Base-by-base conservation (phyloP, 139 green algal genomes). In the Edaphochlamys debaryana region DNA sequence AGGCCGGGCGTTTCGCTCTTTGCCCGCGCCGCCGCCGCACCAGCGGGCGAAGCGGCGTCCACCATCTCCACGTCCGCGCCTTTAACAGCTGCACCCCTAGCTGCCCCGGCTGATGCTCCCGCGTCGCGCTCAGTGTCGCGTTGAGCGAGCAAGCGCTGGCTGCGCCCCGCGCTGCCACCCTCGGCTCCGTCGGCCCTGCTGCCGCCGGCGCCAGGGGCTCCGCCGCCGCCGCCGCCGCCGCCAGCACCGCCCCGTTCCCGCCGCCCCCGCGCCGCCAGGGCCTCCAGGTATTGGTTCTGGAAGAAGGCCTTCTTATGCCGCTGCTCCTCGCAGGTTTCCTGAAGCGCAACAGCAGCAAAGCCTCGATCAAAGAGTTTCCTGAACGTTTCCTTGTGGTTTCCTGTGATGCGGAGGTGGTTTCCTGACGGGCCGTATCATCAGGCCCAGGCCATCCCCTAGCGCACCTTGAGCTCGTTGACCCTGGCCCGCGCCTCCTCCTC, bases 211-310 rank as follows among this genome's bases (percentile, higher is more conserved):
- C 34, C 52, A 56, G 9, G 58, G 63, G 32, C 30, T 45, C 37
- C n/a, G 30, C 70, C 30, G 32, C 45, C 30, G 48, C 25, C 45
- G 3, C 45, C 70, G n/a, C 70, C 32, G 48, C 45, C 41, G 70
- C 41, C n/a, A n/a, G 8, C 68, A 27, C 68, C 38, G 40, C 41
- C 69, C 45, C 9, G 11, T 9, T 54, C 30, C 38, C 52, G 70
- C 58, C 62, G 63, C n/a, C 69, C 2, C 70, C 41, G 19, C 54
- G 11, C 45, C 45, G 45, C 11, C 45, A 9, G 11, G 13, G 45
- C 77, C 64, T 83, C 64, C 77, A 75, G n/a, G 63, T 56, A 83
- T 70, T 85, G 63, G 69, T 70, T 79, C n/a, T 80, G 69, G 41
- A 52, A 67, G 56, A 71, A 70, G 32, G 69, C 25, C 38, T 67